Base-by-base conservation (phyloP, 2,329 filamentous ascomycete genomes). In the Epichloe amarillans region DNA sequence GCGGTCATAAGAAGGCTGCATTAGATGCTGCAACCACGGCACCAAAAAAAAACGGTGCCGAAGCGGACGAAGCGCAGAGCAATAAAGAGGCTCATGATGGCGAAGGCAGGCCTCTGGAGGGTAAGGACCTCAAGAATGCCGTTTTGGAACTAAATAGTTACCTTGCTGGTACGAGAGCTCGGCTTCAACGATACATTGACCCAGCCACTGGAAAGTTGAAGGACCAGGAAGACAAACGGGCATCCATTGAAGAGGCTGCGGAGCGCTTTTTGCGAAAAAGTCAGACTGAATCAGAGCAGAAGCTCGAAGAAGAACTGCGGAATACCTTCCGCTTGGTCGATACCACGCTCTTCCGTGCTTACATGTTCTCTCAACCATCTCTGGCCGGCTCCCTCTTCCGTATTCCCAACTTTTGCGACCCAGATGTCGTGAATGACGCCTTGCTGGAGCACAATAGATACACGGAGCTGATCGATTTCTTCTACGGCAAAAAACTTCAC, bases 371-470 rank as follows among this genome's bases (percentile, higher is more conserved):
- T 4, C 83, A 83, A 7, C 91, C 93, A 4, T 82, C 84, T 5
- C 74, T 98, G 11, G 89, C 89, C 3, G 86, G 87, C 2, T 88
- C 90, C 0, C 76, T 98, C 0, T 97, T 98, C 70, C 88, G 93
- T 23, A 88, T 97, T 48, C 84, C 90, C 62, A 98, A 98, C 65
- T 97, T 96, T 63, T 97, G 93, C 65, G 91, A 98, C 60, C 91
- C 93, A 0, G 84, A 88, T 33, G 93, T 97, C 3, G 91, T 98
- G 21, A 93, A 95, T 63, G 87, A 95, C 66, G 89, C 89, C 60
- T 72, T 98, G 4, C 82, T 95, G 53, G 88, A 95, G 64, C 88
- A 84, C 40, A 86, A 86, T 52, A 82, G 90, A 35, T 96, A 95
- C 66, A 91, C 84, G 48, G 91, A 97, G 68, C 73, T 98, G 2